phyloP scores from a whole-genome alignment of 2,329 filamentous ascomycete genomes.

The Nannizziopsis arthrosporioides region DNA sequence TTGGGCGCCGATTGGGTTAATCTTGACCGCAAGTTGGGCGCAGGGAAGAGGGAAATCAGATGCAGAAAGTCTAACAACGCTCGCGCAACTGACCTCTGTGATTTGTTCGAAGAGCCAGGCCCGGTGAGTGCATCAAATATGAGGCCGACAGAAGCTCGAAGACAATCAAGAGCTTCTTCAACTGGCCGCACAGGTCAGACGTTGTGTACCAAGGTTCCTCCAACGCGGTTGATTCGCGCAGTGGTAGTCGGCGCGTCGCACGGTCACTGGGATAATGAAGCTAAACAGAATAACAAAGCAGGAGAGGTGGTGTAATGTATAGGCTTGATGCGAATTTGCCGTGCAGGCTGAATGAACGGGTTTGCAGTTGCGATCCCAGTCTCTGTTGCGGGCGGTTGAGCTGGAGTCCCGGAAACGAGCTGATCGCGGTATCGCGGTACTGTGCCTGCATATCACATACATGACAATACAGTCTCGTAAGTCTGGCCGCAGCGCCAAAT shows the following conservation, averaged over 20 bases:
- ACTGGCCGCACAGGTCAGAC: neutral
- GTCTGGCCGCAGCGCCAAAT: neutral
- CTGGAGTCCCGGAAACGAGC: neutral
- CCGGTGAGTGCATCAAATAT: neutral
- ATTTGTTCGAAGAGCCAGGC: neutral
- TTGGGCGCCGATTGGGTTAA: conserved; percentile 10
- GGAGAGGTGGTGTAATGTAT: neutral
- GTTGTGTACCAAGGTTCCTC: conserved; percentile 4
- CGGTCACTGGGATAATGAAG: neutral
- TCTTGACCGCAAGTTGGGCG: conserved; percentile 15
- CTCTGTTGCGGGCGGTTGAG: neutral
- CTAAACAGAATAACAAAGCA: neutral
- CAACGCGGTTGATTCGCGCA: conserved; percentile 1
- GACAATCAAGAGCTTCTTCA: neutral
- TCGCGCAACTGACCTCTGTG: conserved; percentile 7
- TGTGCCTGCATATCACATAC: conserved; percentile 7
- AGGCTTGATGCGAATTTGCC: neutral
- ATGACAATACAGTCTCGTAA: neutral
- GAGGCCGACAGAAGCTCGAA: neutral
- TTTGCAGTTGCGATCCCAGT: neutral
- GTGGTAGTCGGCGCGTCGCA: neutral
- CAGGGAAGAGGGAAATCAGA: conserved; percentile 2
- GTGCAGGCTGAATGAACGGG: neutral
- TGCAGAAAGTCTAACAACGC: conserved; percentile 2
- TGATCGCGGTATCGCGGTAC: conserved; percentile 2